Percentiles rank a stretch among this genome's conserved stretches.
These are phyloP conservation scores for Aspergillus awamori DNA, from an alignment of 2,329 filamentous ascomycete genomes.

Conservation along the genomic window DNA sequence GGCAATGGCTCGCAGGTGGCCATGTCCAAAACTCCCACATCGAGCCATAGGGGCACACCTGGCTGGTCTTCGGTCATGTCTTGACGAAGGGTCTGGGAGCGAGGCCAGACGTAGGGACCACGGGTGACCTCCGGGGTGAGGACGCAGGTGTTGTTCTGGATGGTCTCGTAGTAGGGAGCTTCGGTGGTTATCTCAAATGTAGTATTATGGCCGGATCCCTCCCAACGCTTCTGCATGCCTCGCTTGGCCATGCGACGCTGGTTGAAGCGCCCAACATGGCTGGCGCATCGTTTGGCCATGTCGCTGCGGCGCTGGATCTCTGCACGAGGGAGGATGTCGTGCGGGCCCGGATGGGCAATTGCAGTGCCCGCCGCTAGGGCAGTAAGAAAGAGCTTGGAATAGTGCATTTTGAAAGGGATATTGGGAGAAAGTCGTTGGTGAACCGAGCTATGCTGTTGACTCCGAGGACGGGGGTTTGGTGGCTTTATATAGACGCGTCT, in stretches of 20 bases:
- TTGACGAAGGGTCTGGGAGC: constrained; percentile 42
- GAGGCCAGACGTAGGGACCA: constrained; percentile 41
- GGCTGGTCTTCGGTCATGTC: constrained; percentile 41
- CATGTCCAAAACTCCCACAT: constrained; percentile 48
- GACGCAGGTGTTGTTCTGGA: constrained; percentile 35
- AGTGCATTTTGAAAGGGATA: neutral
- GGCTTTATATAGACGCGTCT: neutral
- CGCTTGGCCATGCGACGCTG: constrained; percentile 4
- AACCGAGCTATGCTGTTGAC: neutral
- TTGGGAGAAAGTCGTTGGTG: accelerated
- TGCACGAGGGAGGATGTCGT: neutral
- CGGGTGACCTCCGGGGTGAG: constrained; percentile 43
- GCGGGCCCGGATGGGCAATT: constrained; percentile 9
- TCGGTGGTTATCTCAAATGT: constrained; percentile 10
- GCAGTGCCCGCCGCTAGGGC: neutral
- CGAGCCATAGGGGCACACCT: constrained; percentile 47
- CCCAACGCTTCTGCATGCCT: constrained; percentile 1
- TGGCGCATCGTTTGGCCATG: constrained; percentile 8
- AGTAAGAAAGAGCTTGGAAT: neutral
- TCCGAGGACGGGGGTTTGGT: neutral
- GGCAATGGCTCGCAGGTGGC: constrained; percentile 44
- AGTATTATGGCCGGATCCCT: neutral
- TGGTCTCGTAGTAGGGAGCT: constrained; percentile 23
- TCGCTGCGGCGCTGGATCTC: constrained; percentile 6
- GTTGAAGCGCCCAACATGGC: constrained; percentile 4